Evolutionary conservation across 1,139 yeast genomes (phyloP).

Genomic region (Torulaspora pretoriensis): DNA sequence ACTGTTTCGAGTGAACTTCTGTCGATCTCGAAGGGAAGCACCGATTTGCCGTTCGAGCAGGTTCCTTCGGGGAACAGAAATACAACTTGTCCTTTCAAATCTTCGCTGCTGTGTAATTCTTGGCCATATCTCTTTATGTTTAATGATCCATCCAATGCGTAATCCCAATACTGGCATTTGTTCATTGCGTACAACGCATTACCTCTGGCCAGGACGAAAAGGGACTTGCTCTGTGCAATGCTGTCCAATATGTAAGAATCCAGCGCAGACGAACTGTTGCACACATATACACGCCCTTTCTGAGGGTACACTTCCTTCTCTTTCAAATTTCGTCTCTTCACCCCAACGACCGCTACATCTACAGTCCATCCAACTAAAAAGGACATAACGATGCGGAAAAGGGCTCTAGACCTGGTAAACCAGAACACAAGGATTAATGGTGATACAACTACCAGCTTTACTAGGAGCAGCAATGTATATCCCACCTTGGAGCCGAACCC

Average conservation of each 20-base stretch:
- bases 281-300: conserved; percentile 44
- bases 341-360: conserved; percentile 48
- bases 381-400: conserved; percentile 22
- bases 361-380: conserved; percentile 31
- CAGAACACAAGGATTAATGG: conserved; percentile 18
- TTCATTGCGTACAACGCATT: conserved; percentile 42
- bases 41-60: conserved; percentile 59
- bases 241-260: conserved; percentile 44
- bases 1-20: conserved; percentile 27
- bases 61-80: conserved; percentile 65
- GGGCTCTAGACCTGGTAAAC: conserved; percentile 14
- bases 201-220: conserved; percentile 45
- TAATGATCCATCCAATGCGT: conserved; percentile 31
- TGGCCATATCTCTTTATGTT: conserved; percentile 19
- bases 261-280: conserved; percentile 54
- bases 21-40: conserved; percentile 44
- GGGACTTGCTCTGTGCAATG: conserved; percentile 37
- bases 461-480: conserved; percentile 22
- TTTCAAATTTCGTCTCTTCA: conserved; percentile 43
- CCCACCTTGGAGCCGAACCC: conserved; percentile 19
- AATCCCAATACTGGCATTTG: conserved; percentile 39
- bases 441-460: conserved; percentile 14
- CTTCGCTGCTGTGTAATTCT: conserved; percentile 12
- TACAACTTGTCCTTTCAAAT: conserved; percentile 39
- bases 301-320: conserved; percentile 42